A percentile compares a stretch with the other conserved stretches of the same genome.
Evolutionary conservation across 495 filamentous ascomycete genomes (phyloP).

Genomic region (Neurospora africana): DNA sequence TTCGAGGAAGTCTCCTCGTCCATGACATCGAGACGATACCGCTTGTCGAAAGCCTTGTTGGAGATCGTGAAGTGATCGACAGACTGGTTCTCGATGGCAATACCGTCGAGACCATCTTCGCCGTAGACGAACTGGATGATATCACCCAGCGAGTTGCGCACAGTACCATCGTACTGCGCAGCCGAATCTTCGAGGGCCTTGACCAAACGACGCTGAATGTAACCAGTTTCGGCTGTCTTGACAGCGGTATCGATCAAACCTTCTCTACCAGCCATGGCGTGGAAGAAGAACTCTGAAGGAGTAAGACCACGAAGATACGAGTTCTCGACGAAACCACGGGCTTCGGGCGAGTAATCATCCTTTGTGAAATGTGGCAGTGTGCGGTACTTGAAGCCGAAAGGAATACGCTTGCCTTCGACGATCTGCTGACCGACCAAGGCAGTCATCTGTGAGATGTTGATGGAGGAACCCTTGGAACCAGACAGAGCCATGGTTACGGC

Average conservation of each 20-base stretch:
- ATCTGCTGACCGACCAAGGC: constrained; percentile 95
- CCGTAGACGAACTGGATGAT: constrained; percentile 97
- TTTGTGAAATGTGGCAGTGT: constrained; percentile 97
- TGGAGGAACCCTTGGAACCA: constrained; percentile 94
- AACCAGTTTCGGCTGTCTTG: constrained; percentile 98
- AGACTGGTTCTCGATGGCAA: constrained; percentile 79
- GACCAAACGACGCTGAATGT: constrained; percentile 95
- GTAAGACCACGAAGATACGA: constrained; percentile 95
- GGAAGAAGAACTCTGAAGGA: constrained; percentile 96
- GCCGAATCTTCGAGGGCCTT: constrained; percentile 97
- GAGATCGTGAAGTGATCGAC: constrained; percentile 77
- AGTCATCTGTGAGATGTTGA: constrained; percentile 99
- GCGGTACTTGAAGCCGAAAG: constrained; percentile 98
- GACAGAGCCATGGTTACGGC: constrained; percentile 91
- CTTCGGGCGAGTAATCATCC: constrained; percentile 95
- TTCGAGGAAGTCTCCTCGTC: constrained; percentile 46
- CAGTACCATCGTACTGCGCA: constrained; percentile 95
- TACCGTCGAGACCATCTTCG: constrained; percentile 90
- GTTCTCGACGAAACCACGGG: constrained; percentile 96
- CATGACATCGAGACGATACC: constrained; percentile 88
- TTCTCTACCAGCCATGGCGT: constrained; percentile 99
- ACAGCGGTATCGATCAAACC: constrained; percentile 99
- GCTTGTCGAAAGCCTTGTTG: constrained; percentile 58
- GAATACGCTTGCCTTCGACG: constrained; percentile 97
- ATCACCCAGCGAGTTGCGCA: constrained; percentile 92